Base-by-base conservation (phyloP, 768 basidiomycete genomes). In the Termitomyces sp. region DNA sequence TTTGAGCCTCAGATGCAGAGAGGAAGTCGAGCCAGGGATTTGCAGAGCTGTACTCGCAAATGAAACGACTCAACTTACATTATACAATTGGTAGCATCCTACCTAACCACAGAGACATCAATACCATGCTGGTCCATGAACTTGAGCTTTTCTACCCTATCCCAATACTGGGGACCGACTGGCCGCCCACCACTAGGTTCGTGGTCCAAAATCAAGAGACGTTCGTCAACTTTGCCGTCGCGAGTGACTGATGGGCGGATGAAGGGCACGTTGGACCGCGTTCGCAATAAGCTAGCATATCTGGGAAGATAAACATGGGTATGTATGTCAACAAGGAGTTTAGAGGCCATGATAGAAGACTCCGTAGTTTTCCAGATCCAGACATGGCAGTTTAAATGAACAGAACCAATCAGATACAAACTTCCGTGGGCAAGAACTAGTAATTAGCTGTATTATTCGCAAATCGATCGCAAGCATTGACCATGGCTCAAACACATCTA, bases 11-110 rank as follows among this genome's bases (percentile, higher is more conserved):
- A 26, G 81, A 66, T 10, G 88, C 81, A 5, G 86, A 70, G 24
- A 95, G 79, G 66, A 94, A 94, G 70, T 95, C 93, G 36, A 94
- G 81, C 92, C 92, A 95, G 9, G 92, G 93, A 66, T 95, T 94
- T 28, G 92, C 92, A 26, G 89, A 82, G 68, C 91, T 92, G 63
- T 46, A 51, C 26, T 33, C 39, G 28, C 48, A 4, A 39, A 28
- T 57, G n/a, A 26, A 42, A 42, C 33, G 37, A 9, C 12, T 29
- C 22, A 37, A 29, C 29, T 28, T 29, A 1, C n/a, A 29, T 46
- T 12, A 6, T 33, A 33, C 31, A 12, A n/a, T 42, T 9, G 15
- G 5, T 29, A 36, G 18, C 28, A 49, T 29, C 67, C 22, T 56
- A 87, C 89, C 88, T 90, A 56, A 92, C 86, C 31, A 92, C 79